Conservation (phyloP, 768 basidiomycete species). For the Hypsizygus marmoreus region DNA sequence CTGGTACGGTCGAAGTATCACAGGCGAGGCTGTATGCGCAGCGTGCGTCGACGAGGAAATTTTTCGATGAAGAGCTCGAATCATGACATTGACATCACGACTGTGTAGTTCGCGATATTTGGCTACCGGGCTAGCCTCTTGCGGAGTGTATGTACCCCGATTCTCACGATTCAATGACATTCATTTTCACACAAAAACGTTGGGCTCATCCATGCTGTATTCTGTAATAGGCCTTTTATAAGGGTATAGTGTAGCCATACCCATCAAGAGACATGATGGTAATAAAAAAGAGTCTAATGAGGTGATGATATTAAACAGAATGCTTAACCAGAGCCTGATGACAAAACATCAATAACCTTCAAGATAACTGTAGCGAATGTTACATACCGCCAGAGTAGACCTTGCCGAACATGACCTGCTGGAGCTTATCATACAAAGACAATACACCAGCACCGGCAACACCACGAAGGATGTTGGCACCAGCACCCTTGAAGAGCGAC, state of each 20-base stretch:
- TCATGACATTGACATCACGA: too few relatives aligned
- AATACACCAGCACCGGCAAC: conserved; percentile 99
- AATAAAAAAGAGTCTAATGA: conserved; percentile 40
- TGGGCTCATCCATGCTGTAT: too few relatives aligned
- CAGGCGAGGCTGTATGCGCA: conserved; percentile 4
- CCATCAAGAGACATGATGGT: conserved; percentile 29
- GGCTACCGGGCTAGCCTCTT: too few relatives aligned
- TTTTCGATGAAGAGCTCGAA: too few relatives aligned
- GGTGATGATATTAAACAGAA: conserved; percentile 23
- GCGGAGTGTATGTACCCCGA: too few relatives aligned
- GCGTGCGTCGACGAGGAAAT: not conserved
- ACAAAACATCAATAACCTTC: conserved; percentile 5
- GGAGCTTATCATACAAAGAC: conserved; percentile 98
- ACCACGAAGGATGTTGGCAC: conserved; percentile 95
- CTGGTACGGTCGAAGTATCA: conserved; percentile 84
- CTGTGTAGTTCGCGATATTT: too few relatives aligned
- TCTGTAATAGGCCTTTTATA: conserved; percentile 35
- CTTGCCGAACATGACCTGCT: conserved; percentile 96
- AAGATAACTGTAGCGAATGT: not conserved
- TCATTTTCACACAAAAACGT: too few relatives aligned
- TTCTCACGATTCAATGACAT: too few relatives aligned
- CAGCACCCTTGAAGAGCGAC: conserved; percentile 99
- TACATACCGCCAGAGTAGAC: conserved; percentile 94
- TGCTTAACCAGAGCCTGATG: conserved; percentile 49
- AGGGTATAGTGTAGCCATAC: conserved; percentile 46